These are phyloP conservation scores for Nevesoporus exiguus DNA, from an alignment of 768 basidiomycete species.

Conservation along the genomic window DNA sequence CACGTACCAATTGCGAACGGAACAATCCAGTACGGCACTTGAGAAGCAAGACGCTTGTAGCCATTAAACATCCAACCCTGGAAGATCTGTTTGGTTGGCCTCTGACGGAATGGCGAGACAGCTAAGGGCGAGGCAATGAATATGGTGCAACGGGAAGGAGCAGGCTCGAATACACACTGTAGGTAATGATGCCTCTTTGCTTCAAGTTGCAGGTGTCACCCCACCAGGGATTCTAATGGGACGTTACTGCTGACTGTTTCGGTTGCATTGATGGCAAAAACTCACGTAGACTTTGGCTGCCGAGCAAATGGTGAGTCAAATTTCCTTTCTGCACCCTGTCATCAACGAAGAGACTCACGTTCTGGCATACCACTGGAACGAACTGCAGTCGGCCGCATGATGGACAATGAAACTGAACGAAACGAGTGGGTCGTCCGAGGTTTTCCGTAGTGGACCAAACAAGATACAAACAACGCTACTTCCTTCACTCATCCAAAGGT, in stretches of 20 bases:
- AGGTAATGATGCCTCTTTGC: slow-evolving; percentile 74
- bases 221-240: slow-evolving; percentile 82
- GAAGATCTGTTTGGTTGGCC: slow-evolving; percentile 67
- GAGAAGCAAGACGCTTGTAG: slow-evolving; percentile 67
- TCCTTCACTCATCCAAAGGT: slow-evolving; percentile 16
- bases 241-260: slow-evolving; percentile 1
- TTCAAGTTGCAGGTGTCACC: slow-evolving; percentile 68
- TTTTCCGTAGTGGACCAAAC: slow-evolving; percentile 33
- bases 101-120: slow-evolving; percentile 79
- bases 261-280: slow-evolving; percentile 14
- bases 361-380: slow-evolving; percentile 78
- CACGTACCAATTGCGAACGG: slow-evolving; percentile 76
- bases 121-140: slow-evolving; percentile 39
- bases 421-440: slow-evolving; percentile 18
- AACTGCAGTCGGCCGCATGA: slow-evolving; percentile 50
- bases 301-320: slow-evolving; percentile 6
- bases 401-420: slow-evolving; percentile 18
- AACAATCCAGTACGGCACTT: slow-evolving; percentile 74
- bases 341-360: slow-evolving; percentile 46
- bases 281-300: slow-evolving; percentile 82
- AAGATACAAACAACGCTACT: slow-evolving; percentile 28
- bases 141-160: background rate
- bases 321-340: background rate
- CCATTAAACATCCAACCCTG: slow-evolving; percentile 84
- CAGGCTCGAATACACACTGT: slow-evolving; percentile 56